Evolutionary conservation across 169 alveolate species (phyloP), one percentile per base, ranked within the genome.

Genomic region (Cryptosporidium andersoni): DNA sequence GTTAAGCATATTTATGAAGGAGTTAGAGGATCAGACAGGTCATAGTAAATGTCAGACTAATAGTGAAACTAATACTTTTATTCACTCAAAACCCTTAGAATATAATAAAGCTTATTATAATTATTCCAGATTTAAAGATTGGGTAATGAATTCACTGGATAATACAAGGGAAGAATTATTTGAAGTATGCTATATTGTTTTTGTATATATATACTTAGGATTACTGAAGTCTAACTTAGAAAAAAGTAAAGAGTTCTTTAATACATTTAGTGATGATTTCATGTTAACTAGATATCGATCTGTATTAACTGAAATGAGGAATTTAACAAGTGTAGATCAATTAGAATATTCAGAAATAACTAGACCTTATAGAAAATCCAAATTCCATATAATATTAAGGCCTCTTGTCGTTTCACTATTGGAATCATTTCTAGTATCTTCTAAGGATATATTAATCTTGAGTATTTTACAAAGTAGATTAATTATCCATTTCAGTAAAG

Each of bases 121-220:
- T 25, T 74, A 74, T 53, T 56, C 67, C n/a, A 74, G 43, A 42
- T 74, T 74, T 42, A 74, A 68, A 58, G 51, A 74, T 60, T 74
- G 85, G 85, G 55, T 62, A 43, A 34, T 74, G 1, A 74, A 74
- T 14, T 74, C 85, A 11, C 16, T 74, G 14, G 55, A 66, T 1
- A 58, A 58, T 6, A 51, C 48, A 16, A 36, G 85, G 12, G 68
- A 74, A 11, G 85, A 74, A 42, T 63, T 74, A 25, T 39, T 74
- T 39, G 55, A 66, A 11, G 58, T 74, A 25, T 74, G 85, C 43
- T 74, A 58, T 58, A 14, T 74, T 56, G 66, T 74, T 0, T 74
- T 74, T 34, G 34, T 74, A 2, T 14, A 74, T 47, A 74, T 58
- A 4, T 74, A 49, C 49, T 55, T 39, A 8, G 60, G 43, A n/a